These are phyloP conservation scores for Boletellus deceptivus DNA, from an alignment of 1,284 basidiomycete genomes.

Conservation along the genomic window DNA sequence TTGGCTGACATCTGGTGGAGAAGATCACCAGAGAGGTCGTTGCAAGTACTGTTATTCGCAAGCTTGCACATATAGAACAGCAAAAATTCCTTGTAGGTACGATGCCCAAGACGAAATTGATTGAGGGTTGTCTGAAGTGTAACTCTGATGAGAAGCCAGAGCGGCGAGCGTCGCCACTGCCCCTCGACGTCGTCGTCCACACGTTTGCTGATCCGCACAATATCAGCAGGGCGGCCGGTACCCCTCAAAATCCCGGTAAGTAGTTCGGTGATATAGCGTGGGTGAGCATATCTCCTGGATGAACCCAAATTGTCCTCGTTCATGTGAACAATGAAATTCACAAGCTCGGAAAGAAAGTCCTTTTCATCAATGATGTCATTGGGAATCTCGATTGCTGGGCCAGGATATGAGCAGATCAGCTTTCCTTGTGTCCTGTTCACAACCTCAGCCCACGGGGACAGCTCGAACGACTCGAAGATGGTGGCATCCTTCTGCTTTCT, in stretches of 20 bases:
- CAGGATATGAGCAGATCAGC: constrained; percentile 35
- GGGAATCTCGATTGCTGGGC: constrained; percentile 30
- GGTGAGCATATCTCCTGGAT: too few relatives aligned
- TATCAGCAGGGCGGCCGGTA: constrained; percentile 18
- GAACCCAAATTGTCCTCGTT: constrained; percentile 12
- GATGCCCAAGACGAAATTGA: constrained; percentile 8
- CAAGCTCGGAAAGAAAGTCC: constrained; percentile 25
- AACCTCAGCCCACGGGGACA: neutral
- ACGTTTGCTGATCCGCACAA: constrained; percentile 30
- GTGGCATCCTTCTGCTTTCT: neutral
- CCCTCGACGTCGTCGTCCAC: constrained; percentile 35
- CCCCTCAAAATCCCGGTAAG: constrained; percentile 35
- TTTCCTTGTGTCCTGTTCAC: constrained; percentile 29
- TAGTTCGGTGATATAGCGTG: constrained; percentile 34
- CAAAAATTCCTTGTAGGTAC: constrained; percentile 46
- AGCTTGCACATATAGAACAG: constrained; percentile 36
- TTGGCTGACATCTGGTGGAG: constrained; percentile 31
- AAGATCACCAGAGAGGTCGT: constrained; percentile 30
- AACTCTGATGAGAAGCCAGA: constrained; percentile 37
- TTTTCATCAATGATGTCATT: constrained; percentile 15
- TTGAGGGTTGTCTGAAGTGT: constrained; percentile 41
- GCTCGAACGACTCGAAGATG: neutral
- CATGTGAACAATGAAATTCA: constrained; percentile 30
- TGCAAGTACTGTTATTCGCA: constrained; percentile 20
- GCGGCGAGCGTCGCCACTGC: constrained; percentile 35